phyloP scores from a whole-genome alignment of 352 stramenopile genomes.

The Globisporangium polare region DNA sequence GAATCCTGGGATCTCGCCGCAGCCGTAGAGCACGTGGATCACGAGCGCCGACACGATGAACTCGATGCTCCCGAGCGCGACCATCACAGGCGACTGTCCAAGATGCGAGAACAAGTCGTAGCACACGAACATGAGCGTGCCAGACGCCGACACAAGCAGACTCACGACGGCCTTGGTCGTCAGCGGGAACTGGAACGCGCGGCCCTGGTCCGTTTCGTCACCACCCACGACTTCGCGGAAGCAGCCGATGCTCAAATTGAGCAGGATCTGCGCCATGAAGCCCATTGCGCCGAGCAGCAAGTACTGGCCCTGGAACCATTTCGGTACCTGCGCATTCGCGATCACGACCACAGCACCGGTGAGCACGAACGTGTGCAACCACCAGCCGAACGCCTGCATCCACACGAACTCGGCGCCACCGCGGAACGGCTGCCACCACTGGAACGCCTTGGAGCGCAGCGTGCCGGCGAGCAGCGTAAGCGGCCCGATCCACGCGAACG shows the following conservation, averaged over 20 bases:
- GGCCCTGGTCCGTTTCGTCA: neutral
- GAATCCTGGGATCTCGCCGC: conserved; percentile 41
- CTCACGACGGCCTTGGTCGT: conserved; percentile 50
- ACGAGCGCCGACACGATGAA: conserved; percentile 41
- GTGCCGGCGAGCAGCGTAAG: conserved; percentile 51
- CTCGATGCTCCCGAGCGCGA: conserved; percentile 30
- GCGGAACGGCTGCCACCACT: conserved; percentile 60
- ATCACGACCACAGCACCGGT: conserved; percentile 38
- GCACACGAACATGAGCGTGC: conserved; percentile 35
- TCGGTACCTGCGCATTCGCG: conserved; percentile 31
- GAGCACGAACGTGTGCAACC: conserved; percentile 42
- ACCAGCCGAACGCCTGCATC: conserved; percentile 64
- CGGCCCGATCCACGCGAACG: conserved; percentile 53
- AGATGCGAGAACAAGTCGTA: conserved; percentile 34
- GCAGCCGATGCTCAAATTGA: conserved; percentile 53
- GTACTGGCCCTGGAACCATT: conserved; percentile 53
- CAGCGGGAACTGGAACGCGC: conserved; percentile 22
- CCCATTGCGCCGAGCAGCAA: conserved; percentile 42
- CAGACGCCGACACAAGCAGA: conserved; percentile 41
- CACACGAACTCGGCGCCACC: conserved; percentile 55
- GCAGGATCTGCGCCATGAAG: conserved; percentile 51
- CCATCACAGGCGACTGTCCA: conserved; percentile 28
- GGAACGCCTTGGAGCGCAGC: conserved; percentile 35
- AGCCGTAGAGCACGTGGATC: conserved; percentile 51
- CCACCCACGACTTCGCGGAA: conserved; percentile 22